These are phyloP conservation scores for Acanthamoeba sp. DNA, from an alignment of 208 protist species.

Conservation along the genomic window DNA sequence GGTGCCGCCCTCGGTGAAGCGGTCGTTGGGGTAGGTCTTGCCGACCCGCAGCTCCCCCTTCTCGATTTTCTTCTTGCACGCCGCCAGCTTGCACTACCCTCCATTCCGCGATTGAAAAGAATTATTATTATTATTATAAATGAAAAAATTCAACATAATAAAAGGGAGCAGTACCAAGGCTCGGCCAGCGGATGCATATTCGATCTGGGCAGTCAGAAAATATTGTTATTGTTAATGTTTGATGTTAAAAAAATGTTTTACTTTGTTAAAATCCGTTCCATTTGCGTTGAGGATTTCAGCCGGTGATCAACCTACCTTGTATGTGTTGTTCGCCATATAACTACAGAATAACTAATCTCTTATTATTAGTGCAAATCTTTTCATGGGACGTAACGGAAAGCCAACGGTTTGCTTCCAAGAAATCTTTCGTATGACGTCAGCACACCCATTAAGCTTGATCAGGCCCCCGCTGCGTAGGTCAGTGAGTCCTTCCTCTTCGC, in stretches of 20 bases:
- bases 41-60: constrained; percentile 52
- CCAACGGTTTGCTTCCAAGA: too few relatives aligned
- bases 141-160: background rate
- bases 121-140: background rate
- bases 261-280: too few relatives aligned
- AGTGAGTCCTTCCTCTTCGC: too few relatives aligned
- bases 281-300: too few relatives aligned
- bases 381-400: too few relatives aligned
- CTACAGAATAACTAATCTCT: too few relatives aligned
- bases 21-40: constrained; percentile 66
- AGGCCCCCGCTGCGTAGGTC: too few relatives aligned
- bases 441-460: too few relatives aligned
- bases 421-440: too few relatives aligned
- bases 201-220: background rate
- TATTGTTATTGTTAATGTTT: background rate
- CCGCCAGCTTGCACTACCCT: constrained; percentile 42
- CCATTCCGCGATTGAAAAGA: background rate
- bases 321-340: constrained; percentile 16
- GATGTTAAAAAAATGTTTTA: too few relatives aligned
- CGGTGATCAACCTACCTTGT: background rate
- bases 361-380: too few relatives aligned
- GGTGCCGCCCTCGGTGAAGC: constrained; percentile 71
- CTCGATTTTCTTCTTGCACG: constrained; percentile 72
- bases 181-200: constrained; percentile 2
- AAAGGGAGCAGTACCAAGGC: background rate